Evolutionary conservation across 2,329 filamentous ascomycete species (phyloP), one percentile per base, ranked within the genome.

Genomic region (Scytalidium lignicola): DNA sequence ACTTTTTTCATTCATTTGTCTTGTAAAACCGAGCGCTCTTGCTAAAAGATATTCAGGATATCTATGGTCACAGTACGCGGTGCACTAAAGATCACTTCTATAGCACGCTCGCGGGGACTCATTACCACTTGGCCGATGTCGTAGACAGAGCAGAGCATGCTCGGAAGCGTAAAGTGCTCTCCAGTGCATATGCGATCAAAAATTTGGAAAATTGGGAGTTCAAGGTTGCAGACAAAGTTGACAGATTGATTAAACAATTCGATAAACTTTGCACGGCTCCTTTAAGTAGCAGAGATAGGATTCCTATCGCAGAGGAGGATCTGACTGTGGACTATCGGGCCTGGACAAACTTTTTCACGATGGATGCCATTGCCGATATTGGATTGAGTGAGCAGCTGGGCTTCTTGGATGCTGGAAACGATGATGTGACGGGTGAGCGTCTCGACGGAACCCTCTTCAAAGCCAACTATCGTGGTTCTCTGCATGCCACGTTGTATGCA

Each of bases 331-430:
- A 80, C 55, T 74, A 73, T 47, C 71, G 75, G 3, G 64, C 66
- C 5, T 80, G 71, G 71, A 68, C 70, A 20, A 80, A 79, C 60
- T 77, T 75, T 64, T 80, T 80, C 59, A 76, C 74, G 0, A 65
- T 80, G 12, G 77, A 81, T 50, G 76, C 75, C 2, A 79, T 80
- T 46, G 75, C 73, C 15, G 74, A 79, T 46, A 80, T 81, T 58
- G 76, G 75, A 1, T 65, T 80, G 0, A 72, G 67, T 1, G 70
- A 77, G 46, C 68, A 66, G n/a, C 67, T 80, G 1, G 72, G 74
- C 0, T 74, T 79, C 52, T 67, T 80, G 2, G 75, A 78, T 41
- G 59, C 63, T 19, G 77, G 76, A 2, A 61, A 71, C 46, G 75
- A 79, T 50, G 56, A 65, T 7, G 65, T 71, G 32, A 65, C 62